A percentile compares a stretch with the other conserved stretches of the same genome.
phyloP scores from a whole-genome alignment of 2,329 filamentous ascomycete species.

The Claviceps monticola region DNA sequence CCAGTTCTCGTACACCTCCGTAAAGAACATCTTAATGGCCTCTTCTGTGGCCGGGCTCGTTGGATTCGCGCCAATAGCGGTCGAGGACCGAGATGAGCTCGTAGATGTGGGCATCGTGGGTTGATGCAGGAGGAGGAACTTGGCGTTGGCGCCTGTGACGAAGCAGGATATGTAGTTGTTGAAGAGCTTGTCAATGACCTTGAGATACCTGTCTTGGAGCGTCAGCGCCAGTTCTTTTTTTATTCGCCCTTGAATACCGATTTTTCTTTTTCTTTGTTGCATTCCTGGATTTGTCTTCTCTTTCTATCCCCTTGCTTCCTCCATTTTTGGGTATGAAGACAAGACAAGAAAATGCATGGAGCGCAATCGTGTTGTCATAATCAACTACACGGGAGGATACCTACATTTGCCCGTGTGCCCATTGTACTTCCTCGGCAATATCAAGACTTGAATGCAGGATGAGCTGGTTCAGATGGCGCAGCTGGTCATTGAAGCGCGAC shows the following conservation, averaged over 20 bases:
- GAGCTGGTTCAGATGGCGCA: conserved; percentile 92
- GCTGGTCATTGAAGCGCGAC: conserved; percentile 75
- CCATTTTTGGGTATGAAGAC: no score
- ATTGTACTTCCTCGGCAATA: conserved; percentile 92
- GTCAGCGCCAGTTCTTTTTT: not conserved
- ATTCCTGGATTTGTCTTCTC: no score
- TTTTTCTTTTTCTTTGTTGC: no score
- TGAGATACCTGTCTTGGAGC: conserved; percentile 59
- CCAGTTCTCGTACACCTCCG: conserved; percentile 92
- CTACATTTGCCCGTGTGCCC: conserved; percentile 74
- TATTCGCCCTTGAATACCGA: no score
- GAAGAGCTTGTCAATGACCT: conserved; percentile 92
- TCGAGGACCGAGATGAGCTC: conserved; percentile 41
- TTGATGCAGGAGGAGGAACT: conserved; percentile 88
- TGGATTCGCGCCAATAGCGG: conserved; percentile 71
- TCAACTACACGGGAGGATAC: no score
- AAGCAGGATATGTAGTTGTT: conserved; percentile 93
- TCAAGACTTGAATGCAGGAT: conserved; percentile 89
- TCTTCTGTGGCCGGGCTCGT: conserved; percentile 86
- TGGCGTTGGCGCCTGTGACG: conserved; percentile 80
- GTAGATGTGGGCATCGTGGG: conserved; percentile 36
- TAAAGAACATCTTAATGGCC: conserved; percentile 87
- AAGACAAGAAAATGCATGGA: no score
- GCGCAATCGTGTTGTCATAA: no score
- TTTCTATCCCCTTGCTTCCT: no score